These are phyloP conservation scores for Mentha longifolia DNA, from an alignment of 257 asterid genomes.

Conservation along the genomic window DNA sequence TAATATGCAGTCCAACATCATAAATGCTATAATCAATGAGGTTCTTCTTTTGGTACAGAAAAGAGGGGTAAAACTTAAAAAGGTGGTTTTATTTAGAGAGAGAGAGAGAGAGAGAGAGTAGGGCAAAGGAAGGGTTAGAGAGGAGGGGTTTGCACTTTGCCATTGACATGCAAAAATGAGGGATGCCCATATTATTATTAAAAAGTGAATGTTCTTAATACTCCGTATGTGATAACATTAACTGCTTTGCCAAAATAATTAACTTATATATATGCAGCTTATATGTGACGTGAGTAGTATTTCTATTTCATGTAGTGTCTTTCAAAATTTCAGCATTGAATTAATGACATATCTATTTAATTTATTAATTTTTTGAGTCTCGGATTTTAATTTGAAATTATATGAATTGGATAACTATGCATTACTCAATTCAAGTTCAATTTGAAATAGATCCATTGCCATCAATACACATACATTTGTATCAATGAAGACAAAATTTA, in stretches of 20 bases:
- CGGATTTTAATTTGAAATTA: neutral
- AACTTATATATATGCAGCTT: neutral
- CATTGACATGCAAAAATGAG: conserved; percentile 28
- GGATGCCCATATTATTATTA: conserved; percentile 18
- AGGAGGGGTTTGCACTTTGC: conserved; percentile 29
- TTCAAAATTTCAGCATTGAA: conserved; percentile 9
- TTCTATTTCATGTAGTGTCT: conserved; percentile 13
- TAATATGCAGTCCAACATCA: conserved; percentile 26
- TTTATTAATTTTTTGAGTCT: neutral
- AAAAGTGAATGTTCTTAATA: conserved; percentile 1
- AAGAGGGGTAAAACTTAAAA: no score
- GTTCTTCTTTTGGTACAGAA: no score
- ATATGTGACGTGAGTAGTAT: neutral
- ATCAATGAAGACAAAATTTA: no score
- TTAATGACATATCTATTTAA: neutral
- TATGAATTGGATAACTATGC: no score
- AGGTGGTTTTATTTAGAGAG: neutral
- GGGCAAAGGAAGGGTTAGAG: conserved; percentile 15
- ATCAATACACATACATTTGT: no score
- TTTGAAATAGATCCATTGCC: neutral
- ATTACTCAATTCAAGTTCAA: no score
- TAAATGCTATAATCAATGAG: conserved; percentile 42
- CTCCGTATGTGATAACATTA: conserved; percentile 23
- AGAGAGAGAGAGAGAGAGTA: conserved; percentile 20
- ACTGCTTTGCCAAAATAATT: conserved; percentile 19